A percentile compares a stretch with the other conserved stretches of the same genome.
Evolutionary conservation across 2,329 filamentous ascomycete genomes (phyloP).

Genomic region (Trichophyton verrucosum): DNA sequence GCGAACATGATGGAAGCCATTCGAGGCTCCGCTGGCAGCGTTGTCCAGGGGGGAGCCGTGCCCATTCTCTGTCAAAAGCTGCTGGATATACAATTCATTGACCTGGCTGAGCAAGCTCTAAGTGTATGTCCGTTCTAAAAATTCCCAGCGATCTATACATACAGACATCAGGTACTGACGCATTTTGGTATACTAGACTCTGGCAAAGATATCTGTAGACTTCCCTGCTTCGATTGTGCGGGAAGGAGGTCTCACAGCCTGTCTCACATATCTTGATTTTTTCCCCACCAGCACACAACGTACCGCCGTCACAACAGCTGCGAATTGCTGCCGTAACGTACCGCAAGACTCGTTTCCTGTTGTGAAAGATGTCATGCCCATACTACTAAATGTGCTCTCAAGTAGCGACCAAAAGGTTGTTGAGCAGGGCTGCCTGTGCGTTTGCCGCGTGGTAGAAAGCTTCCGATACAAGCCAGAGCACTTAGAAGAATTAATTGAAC

Average conservation of each 20-base stretch:
- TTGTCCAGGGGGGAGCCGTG: conserved; percentile 94
- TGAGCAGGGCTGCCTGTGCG: conserved; percentile 89
- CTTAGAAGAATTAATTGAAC: conserved; percentile 82
- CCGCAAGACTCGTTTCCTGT: conserved; percentile 86
- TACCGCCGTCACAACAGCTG: conserved; percentile 91
- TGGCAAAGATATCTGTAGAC: conserved; percentile 95
- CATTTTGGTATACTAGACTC: conserved; percentile 40
- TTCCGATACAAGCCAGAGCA: conserved; percentile 82
- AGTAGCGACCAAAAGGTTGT: conserved; percentile 95
- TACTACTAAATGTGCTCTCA: conserved; percentile 72
- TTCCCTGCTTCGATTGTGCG: conserved; percentile 91
- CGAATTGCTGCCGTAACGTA: conserved; percentile 96
- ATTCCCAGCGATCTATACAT: not conserved
- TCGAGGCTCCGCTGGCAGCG: conserved; percentile 81
- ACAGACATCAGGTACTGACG: not conserved
- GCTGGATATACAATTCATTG: conserved; percentile 91
- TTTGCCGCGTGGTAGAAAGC: conserved; percentile 91
- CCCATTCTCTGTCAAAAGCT: conserved; percentile 90
- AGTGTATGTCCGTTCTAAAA: conserved; percentile 43
- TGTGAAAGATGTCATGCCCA: conserved; percentile 92
- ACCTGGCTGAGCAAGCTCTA: conserved; percentile 89
- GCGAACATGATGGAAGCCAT: conserved; percentile 97
- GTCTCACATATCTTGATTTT: conserved; percentile 89
- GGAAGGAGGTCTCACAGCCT: conserved; percentile 91
- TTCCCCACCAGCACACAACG: conserved; percentile 95